Evolutionary conservation across 2,329 filamentous ascomycete genomes (phyloP).

Genomic region (Trichoderma hamatum): DNA sequence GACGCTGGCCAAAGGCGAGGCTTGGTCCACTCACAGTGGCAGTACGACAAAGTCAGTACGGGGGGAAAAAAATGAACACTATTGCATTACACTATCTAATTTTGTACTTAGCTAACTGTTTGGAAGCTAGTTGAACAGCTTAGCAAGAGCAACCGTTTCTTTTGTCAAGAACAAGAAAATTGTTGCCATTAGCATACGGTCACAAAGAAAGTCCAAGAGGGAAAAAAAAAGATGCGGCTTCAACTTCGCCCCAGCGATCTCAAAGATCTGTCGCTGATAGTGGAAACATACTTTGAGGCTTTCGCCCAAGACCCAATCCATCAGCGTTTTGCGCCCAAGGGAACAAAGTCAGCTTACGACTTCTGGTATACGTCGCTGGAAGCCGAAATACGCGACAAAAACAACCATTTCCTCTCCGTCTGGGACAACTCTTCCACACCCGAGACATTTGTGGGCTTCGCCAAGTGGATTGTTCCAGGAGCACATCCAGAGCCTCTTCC

Average conservation of each 20-base stretch:
- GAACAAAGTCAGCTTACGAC: conserved; percentile 10
- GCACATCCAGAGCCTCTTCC: conserved; percentile 2
- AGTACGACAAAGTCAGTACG: neutral
- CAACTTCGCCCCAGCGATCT: neutral
- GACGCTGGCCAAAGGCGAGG: neutral
- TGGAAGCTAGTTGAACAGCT: neutral
- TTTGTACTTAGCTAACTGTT: neutral
- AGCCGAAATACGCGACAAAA: conserved; percentile 9
- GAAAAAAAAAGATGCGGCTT: conserved; percentile 2
- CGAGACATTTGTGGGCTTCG: conserved; percentile 12
- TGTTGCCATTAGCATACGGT: neutral
- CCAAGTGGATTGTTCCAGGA: conserved; percentile 15
- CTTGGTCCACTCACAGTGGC: neutral
- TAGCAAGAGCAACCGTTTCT: neutral
- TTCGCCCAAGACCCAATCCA: conserved; percentile 22
- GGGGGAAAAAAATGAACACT: neutral
- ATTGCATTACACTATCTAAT: neutral
- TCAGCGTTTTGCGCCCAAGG: conserved; percentile 11
- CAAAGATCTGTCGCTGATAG: conserved; percentile 20
- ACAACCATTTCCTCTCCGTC: conserved; percentile 13
- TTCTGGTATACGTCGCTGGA: conserved; percentile 11
- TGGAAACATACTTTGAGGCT: conserved; percentile 23
- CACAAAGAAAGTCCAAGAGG: neutral
- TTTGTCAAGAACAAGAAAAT: neutral
- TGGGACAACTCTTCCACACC: neutral